Percentiles rank a stretch among this genome's conserved stretches.
These are phyloP conservation scores for Kernera saxatilis DNA, from an alignment of 345 rosid species.

Conservation along the genomic window DNA sequence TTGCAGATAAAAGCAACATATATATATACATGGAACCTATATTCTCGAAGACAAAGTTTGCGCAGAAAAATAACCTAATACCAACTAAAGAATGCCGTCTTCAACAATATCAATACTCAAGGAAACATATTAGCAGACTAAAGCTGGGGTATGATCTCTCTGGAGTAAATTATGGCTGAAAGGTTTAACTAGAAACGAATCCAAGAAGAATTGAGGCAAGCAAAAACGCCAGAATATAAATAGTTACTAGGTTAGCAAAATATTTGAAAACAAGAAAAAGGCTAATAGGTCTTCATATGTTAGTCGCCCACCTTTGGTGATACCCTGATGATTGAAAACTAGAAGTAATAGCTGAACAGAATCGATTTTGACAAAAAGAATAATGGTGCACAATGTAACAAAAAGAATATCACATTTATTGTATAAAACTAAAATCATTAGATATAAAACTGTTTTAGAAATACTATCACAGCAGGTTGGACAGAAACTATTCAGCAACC, in stretches of 20 bases:
- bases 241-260: slow-evolving; percentile 7
- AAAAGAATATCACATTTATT: background rate
- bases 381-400: background rate
- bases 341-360: slow-evolving; percentile 6
- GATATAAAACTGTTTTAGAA: background rate
- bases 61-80: slow-evolving; percentile 7
- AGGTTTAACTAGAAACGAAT: background rate
- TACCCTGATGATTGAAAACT: slow-evolving; percentile 12
- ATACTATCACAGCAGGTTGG: slow-evolving; percentile 5
- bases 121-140: background rate
- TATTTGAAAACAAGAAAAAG: background rate
- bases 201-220: background rate
- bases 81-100: background rate
- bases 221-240: background rate
- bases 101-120: background rate
- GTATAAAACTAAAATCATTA: background rate
- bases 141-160: background rate
- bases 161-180: background rate
- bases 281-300: slow-evolving; percentile 8
- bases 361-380: background rate
- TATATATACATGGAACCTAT: slow-evolving; percentile 20
- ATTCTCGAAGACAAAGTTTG: background rate
- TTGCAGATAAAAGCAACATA: slow-evolving; percentile 30
- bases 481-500: slow-evolving; percentile 9
- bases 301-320: slow-evolving; percentile 8